These are phyloP conservation scores for Grosmannia clavigera DNA, from an alignment of 2,329 filamentous ascomycete genomes.

Conservation along the genomic window DNA sequence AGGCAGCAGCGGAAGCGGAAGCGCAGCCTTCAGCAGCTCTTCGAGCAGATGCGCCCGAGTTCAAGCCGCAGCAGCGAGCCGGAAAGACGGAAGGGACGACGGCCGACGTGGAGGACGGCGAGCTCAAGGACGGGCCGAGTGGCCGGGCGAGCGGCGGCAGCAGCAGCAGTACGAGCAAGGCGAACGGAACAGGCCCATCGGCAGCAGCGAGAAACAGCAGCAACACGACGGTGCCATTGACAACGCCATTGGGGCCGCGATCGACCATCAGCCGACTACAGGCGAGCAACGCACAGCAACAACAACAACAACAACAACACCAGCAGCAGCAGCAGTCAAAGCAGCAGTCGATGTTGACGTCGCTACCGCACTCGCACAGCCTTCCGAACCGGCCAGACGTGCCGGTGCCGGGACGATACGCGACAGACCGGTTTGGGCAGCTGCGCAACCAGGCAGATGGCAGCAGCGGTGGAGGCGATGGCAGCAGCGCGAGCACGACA, in stretches of 20 bases:
- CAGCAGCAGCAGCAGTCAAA: conserved; percentile 4
- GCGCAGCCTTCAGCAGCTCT: conserved; percentile 22
- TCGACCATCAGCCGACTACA: conserved; percentile 5
- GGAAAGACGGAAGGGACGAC: conserved; percentile 8
- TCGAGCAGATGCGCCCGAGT: conserved; percentile 49
- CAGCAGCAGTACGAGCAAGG: not conserved
- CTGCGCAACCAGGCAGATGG: conserved; percentile 2
- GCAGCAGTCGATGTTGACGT: conserved; percentile 22
- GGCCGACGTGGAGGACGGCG: conserved; percentile 57
- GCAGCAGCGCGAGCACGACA: not conserved
- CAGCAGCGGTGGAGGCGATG: not conserved
- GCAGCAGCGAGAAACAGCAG: not conserved
- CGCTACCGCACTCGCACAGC: conserved; percentile 15
- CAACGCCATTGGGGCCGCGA: not conserved
- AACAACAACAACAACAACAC: too few relatives aligned
- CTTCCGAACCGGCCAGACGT: conserved; percentile 20
- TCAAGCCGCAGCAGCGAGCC: conserved; percentile 38
- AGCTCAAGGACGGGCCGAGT: conserved; percentile 44
- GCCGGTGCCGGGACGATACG: conserved; percentile 10
- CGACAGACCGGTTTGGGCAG: conserved; percentile 15
- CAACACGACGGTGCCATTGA: not conserved
- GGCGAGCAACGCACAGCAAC: conserved; percentile 14
- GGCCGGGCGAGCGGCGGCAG: not conserved
- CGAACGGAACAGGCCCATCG: not conserved
- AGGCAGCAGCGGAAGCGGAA: conserved; percentile 13